Conservation (phyloP, 1,284 basidiomycete genomes). For the Cutaneotrichosporon sp. region DNA sequence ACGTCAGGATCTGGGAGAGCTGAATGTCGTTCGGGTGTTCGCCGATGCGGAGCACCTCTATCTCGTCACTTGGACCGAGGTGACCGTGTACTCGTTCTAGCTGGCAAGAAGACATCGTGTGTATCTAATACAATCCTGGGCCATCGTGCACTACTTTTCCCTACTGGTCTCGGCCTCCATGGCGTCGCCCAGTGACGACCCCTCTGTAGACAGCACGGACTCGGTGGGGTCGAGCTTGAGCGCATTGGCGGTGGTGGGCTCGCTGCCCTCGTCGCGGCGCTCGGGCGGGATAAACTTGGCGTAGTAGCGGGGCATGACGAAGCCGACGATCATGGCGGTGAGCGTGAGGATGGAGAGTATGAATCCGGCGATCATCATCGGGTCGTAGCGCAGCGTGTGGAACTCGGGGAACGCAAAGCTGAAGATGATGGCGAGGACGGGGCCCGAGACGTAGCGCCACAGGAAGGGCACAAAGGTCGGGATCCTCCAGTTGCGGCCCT, state of each 20-base stretch:
- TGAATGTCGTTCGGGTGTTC: too few species aligned
- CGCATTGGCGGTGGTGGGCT: slow-evolving; percentile 22
- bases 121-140: not conserved
- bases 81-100: not conserved
- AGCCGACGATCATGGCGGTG: slow-evolving; percentile 22
- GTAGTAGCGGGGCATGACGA: slow-evolving; percentile 27
- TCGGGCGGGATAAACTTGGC: slow-evolving; percentile 23
- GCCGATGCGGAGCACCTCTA: slow-evolving; percentile 1
- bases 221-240: slow-evolving; percentile 21
- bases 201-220: not conserved
- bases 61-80: not conserved
- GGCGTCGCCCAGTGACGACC: not conserved
- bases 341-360: slow-evolving; percentile 26
- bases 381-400: slow-evolving; percentile 28
- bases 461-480: slow-evolving; percentile 28
- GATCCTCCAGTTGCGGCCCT: slow-evolving; percentile 30
- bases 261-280: slow-evolving; percentile 26
- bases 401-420: slow-evolving; percentile 32
- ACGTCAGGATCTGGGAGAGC: too few species aligned
- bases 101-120: not conserved
- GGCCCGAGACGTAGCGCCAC: slow-evolving; percentile 29
- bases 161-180: not conserved
- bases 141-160: not conserved
- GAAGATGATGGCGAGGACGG: slow-evolving; percentile 32
- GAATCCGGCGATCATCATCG: slow-evolving; percentile 32